These are phyloP conservation scores for Trichoderma semiorbis DNA, from an alignment of 2,329 filamentous ascomycete genomes.

Conservation along the genomic window DNA sequence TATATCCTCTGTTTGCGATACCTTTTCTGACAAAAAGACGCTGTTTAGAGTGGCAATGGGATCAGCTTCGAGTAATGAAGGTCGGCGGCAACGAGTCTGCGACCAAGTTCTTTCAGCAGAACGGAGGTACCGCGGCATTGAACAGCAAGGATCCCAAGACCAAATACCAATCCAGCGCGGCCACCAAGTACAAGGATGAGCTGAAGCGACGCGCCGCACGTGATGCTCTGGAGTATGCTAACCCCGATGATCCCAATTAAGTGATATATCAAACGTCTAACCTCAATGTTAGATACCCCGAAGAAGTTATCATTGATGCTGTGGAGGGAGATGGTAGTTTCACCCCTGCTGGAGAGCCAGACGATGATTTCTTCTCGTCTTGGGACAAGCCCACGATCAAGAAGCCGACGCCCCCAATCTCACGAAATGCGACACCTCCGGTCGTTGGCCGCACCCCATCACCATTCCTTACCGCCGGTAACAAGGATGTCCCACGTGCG, in stretches of 20 bases:
- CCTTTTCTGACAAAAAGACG: slow-evolving; percentile 21
- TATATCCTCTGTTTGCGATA: not conserved
- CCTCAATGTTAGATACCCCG: slow-evolving; percentile 61
- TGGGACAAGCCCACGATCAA: slow-evolving; percentile 99
- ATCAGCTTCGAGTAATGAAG: slow-evolving; percentile 95
- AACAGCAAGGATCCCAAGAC: slow-evolving; percentile 96
- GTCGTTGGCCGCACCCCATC: slow-evolving; percentile 77
- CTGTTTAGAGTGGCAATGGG: slow-evolving; percentile 89
- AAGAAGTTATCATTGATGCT: slow-evolving; percentile 80
- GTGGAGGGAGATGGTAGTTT: slow-evolving; percentile 62
- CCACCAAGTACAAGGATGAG: slow-evolving; percentile 97
- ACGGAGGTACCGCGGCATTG: slow-evolving; percentile 88
- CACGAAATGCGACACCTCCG: slow-evolving; percentile 81
- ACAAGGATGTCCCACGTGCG: slow-evolving; percentile 70
- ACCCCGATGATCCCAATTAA: not conserved
- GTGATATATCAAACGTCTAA: slow-evolving; percentile 24
- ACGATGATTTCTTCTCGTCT: slow-evolving; percentile 98
- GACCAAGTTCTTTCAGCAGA: slow-evolving; percentile 96
- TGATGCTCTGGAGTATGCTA: slow-evolving; percentile 79
- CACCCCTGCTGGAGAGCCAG: slow-evolving; percentile 78
- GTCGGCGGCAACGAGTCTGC: slow-evolving; percentile 97
- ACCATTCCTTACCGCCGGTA: slow-evolving; percentile 80
- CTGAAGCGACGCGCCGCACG: slow-evolving; percentile 78
- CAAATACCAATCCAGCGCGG: slow-evolving; percentile 92
- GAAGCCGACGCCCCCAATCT: slow-evolving; percentile 88